Base-by-base conservation (phyloP, 208 protist species). In the Trypanosoma mega region DNA sequence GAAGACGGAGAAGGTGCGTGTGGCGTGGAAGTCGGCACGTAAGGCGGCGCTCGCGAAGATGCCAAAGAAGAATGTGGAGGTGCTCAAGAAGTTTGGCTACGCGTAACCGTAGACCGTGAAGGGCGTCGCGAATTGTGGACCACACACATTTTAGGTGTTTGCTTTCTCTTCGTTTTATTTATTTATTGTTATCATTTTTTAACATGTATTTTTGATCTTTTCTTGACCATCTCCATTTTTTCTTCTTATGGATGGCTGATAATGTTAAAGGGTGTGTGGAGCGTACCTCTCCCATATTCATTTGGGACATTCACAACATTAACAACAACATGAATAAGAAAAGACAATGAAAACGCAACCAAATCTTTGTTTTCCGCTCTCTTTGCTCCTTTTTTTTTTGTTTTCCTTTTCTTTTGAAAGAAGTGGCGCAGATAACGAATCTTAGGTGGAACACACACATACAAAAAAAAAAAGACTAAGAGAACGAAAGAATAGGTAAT, bases 71-170 rank as follows among this genome's bases (percentile, higher is more conserved):
- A 89, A 93, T 76, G 81, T 93, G 33, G 84, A 71, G 67, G 76
- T 93, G 49, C 80, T 93, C 63, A 90, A 90, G 76, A 96, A 96
- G 80, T 96, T 90, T 60, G 89, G 89, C 57, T 87, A 82, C 72
- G 82, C 89, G 62, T 92, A 85, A 86, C 54, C 26, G 11, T 44
- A 14, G 24, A 23, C 34, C 20, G 30, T 16, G 44, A 26, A 45
- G 26, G 45, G 18, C 18, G 3, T 16, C 50, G 29, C 20, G n/a
- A 44, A 11, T 41, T 8, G 4, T 4, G 18, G 18, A 45, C 21
- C 33, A 36, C 11, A 18, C 24, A 29, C 7, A 29, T 16, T 11
- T 49, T 21, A 48, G 14, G 27, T 23, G 5, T 31, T 59, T 49
- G 33, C 30, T 24, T 33, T 9, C 2, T 48, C 23, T 41, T 59